These are phyloP conservation scores for Psilocybe cubensis DNA, from an alignment of 768 basidiomycete species.

Conservation along the genomic window DNA sequence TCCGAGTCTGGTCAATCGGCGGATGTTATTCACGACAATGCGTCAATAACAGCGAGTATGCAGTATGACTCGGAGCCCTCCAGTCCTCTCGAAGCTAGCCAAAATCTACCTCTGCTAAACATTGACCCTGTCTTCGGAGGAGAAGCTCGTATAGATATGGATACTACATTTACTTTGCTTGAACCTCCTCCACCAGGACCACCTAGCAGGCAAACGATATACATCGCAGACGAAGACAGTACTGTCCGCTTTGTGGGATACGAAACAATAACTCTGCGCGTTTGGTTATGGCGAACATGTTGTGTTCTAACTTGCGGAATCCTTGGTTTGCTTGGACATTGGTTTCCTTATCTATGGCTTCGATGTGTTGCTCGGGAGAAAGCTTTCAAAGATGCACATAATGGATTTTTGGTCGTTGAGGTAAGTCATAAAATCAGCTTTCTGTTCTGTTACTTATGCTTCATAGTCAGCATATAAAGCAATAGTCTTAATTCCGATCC, in stretches of 20 bases:
- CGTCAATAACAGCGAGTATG: slow-evolving; percentile 60
- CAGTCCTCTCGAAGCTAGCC: slow-evolving; percentile 51
- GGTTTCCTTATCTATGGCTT: slow-evolving; percentile 94
- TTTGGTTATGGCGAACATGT: slow-evolving; percentile 69
- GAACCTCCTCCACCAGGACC: slow-evolving; percentile 80
- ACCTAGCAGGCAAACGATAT: slow-evolving; percentile 84
- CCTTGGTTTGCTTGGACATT: slow-evolving; percentile 83
- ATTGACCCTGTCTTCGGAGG: slow-evolving; percentile 84
- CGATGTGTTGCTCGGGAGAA: slow-evolving; percentile 83
- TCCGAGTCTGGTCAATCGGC: slow-evolving; percentile 38
- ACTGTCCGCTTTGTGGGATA: slow-evolving; percentile 89
- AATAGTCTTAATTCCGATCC: slow-evolving; percentile 75
- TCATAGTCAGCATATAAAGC: slow-evolving; percentile 83
- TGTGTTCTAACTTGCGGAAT: slow-evolving; percentile 73
- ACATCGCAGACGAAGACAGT: slow-evolving; percentile 88
- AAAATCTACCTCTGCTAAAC: slow-evolving; percentile 67
- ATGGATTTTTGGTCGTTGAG: slow-evolving; percentile 89
- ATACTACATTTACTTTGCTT: slow-evolving; percentile 59
- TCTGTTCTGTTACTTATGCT: slow-evolving; percentile 9
- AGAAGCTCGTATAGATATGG: slow-evolving; percentile 84
- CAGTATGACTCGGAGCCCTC: slow-evolving; percentile 75
- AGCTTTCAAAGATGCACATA: slow-evolving; percentile 70
- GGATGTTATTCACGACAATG: slow-evolving; percentile 39
- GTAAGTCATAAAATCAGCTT: slow-evolving; percentile 46
- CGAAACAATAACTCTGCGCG: slow-evolving; percentile 64